Percentiles rank a stretch among this genome's conserved stretches.
phyloP scores from a whole-genome alignment of 163 green algal species.

The Volvox carteri region DNA sequence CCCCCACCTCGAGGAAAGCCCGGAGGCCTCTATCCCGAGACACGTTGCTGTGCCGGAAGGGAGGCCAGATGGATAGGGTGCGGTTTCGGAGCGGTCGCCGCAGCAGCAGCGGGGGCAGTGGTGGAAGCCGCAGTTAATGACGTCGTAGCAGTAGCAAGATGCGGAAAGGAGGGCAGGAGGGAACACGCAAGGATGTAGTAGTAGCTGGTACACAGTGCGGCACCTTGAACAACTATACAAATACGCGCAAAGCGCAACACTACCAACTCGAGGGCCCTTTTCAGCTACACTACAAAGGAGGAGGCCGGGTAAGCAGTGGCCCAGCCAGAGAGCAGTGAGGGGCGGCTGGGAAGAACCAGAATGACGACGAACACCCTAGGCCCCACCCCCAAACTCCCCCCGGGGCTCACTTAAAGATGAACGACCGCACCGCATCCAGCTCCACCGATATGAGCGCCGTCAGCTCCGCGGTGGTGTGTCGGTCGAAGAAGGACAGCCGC shows the following conservation, averaged over 20 bases:
- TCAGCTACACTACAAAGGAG: no score
- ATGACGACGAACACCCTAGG: no score
- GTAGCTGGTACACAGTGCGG: no score
- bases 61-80: not conserved
- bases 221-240: no score
- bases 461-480: slow-evolving; percentile 78
- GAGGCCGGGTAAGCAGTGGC: no score
- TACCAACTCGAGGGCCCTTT: no score
- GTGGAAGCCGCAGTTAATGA: not conserved
- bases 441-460: slow-evolving; percentile 86
- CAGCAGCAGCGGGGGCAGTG: not conserved
- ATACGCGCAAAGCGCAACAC: no score
- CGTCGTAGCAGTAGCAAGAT: not conserved
- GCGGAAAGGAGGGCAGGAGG: no score
- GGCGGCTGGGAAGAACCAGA: no score
- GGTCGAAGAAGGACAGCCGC: slow-evolving; percentile 83
- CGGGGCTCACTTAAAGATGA: slow-evolving; percentile 81
- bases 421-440: slow-evolving; percentile 87
- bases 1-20: slow-evolving; percentile 81
- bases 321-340: no score
- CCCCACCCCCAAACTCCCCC: no score
- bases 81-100: not conserved
- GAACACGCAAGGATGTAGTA: no score
- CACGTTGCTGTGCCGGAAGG: slow-evolving; percentile 71
- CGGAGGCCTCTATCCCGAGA: slow-evolving; percentile 86